Percentiles rank a stretch among this genome's conserved stretches.
Evolutionary conservation across 192 early-diverging fungal genomes (phyloP).

Genomic region (Podila horticola): DNA sequence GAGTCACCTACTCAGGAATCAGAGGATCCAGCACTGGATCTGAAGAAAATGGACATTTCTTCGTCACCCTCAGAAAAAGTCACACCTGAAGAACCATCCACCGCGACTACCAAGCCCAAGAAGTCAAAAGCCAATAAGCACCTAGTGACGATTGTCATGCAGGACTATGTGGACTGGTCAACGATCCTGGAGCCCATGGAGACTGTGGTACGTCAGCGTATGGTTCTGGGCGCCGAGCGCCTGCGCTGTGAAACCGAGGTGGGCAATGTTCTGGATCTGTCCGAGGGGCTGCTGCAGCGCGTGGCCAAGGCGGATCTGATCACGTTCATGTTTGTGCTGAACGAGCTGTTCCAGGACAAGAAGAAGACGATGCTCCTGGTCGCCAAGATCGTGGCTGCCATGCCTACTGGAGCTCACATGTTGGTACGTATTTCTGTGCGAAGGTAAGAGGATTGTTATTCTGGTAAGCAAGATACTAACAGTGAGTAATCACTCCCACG

Average conservation of each 20-base stretch:
- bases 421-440: conserved; percentile 59
- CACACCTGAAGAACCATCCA: background rate
- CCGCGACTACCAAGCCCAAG: background rate
- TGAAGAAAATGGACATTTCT: background rate
- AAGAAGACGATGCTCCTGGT: conserved; percentile 80
- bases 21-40: background rate
- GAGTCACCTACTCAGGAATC: background rate
- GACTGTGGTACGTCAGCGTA: conserved; percentile 59
- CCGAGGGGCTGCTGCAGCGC: conserved; percentile 50
- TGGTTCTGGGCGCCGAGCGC: conserved; percentile 57
- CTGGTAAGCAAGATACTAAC: no score
- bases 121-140: conserved; percentile 47
- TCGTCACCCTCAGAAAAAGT: background rate
- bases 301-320: conserved; percentile 74
- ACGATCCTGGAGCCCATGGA: conserved; percentile 65
- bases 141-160: conserved; percentile 56
- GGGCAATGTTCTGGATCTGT: conserved; percentile 67
- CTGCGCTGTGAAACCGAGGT: conserved; percentile 67
- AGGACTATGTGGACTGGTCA: conserved; percentile 76
- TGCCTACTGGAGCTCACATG: conserved; percentile 74
- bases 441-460: no score
- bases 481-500: background rate
- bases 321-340: conserved; percentile 93
- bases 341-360: conserved; percentile 90
- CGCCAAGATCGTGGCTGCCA: conserved; percentile 67